phyloP scores from a whole-genome alignment of 345 rosid species.

The Ceriops zippeliana region DNA sequence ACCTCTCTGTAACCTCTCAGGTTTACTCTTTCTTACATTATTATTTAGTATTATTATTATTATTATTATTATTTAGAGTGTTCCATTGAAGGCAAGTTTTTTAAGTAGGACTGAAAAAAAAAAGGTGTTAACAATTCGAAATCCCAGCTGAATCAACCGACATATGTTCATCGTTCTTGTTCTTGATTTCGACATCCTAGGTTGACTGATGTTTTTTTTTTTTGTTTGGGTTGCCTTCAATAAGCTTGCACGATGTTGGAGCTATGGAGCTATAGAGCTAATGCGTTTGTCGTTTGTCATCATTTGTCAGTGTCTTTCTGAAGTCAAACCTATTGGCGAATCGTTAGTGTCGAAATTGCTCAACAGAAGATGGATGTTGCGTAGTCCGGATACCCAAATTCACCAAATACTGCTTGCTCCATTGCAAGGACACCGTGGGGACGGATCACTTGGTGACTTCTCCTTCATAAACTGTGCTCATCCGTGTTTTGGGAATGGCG shows the following conservation, averaged over 20 bases:
- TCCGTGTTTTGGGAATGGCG: constrained; percentile 42
- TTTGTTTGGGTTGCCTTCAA: too few relatives aligned
- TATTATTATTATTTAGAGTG: too few relatives aligned
- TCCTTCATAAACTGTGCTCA: constrained; percentile 36
- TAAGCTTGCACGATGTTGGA: background rate
- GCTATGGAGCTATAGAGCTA: constrained; percentile 3
- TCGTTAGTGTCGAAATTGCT: constrained; percentile 48
- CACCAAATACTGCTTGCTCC: constrained; percentile 48
- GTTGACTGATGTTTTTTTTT: too few relatives aligned
- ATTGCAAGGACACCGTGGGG: constrained; percentile 17
- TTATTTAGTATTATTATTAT: too few relatives aligned
- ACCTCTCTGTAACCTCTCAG: too few relatives aligned
- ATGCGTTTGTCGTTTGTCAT: background rate
- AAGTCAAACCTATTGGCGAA: constrained; percentile 27
- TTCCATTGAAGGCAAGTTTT: too few relatives aligned
- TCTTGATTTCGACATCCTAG: too few relatives aligned
- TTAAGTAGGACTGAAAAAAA: too few relatives aligned
- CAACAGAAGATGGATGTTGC: constrained; percentile 65
- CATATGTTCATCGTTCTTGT: too few relatives aligned
- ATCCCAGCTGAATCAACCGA: too few relatives aligned
- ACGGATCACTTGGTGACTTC: constrained; percentile 18
- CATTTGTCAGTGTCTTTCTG: constrained; percentile 32
- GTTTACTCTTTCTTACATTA: too few relatives aligned
- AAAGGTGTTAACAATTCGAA: too few relatives aligned
- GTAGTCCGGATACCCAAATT: constrained; percentile 51